Conservation (phyloP, 129 eudicot genomes). For the Helianthus tuberosus region DNA sequence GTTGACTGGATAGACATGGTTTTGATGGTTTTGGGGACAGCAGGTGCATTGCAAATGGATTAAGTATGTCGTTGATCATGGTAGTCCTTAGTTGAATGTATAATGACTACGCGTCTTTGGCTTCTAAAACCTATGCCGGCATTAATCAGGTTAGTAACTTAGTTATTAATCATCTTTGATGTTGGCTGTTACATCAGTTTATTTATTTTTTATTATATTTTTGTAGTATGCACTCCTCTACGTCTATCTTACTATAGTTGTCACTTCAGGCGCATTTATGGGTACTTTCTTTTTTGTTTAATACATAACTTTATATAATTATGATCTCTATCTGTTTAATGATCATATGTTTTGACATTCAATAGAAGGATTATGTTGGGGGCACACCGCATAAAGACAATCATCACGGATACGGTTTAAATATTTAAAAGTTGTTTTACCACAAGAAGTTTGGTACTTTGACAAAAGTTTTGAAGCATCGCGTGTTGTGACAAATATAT, state of each 20-base stretch:
- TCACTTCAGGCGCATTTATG: constrained; percentile 49
- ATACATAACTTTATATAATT: background rate
- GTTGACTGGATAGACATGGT: constrained; percentile 37
- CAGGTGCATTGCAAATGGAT: constrained; percentile 36
- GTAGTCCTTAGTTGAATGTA: constrained; percentile 24
- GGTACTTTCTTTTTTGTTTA: constrained; percentile 28
- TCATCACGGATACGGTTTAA: constrained; percentile 36
- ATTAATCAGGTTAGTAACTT: constrained; percentile 33
- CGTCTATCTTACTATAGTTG: constrained; percentile 43
- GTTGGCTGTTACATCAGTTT: background rate
- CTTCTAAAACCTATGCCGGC: constrained; percentile 20
- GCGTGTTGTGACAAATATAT: constrained; percentile 36
- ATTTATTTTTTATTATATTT: background rate
- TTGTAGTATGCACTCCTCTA: constrained; percentile 49
- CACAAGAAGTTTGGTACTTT: constrained; percentile 43
- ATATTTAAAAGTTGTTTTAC: constrained; percentile 37
- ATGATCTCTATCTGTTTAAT: background rate
- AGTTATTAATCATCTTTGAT: background rate
- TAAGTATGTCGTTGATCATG: constrained; percentile 37
- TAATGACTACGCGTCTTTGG: constrained; percentile 30
- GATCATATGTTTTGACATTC: constrained; percentile 6
- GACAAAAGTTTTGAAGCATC: constrained; percentile 38
- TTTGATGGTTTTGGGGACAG: constrained; percentile 34
- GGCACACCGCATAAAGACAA: constrained; percentile 44
- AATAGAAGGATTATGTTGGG: constrained; percentile 46